A percentile compares a stretch with the other conserved stretches of the same genome.
phyloP scores from a whole-genome alignment of 2,329 filamentous ascomycete species.

The Calonectria pseudoreteaudii region DNA sequence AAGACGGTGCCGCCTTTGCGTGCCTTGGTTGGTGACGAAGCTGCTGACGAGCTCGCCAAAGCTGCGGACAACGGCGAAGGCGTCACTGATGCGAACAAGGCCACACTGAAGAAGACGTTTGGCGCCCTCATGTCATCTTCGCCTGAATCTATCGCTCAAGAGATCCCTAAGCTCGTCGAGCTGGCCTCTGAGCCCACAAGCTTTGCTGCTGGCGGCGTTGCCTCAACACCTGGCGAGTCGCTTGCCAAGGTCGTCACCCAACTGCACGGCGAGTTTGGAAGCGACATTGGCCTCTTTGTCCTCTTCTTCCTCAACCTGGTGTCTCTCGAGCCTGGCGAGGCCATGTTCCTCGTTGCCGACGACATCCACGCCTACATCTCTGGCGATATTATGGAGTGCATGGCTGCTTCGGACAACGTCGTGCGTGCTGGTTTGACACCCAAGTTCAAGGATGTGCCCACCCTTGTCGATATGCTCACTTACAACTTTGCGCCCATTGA shows the following conservation, averaged over 20 bases:
- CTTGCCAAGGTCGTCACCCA: conserved; percentile 82
- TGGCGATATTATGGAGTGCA: conserved; percentile 97
- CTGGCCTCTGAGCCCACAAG: conserved; percentile 74
- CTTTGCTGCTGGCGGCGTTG: conserved; percentile 81
- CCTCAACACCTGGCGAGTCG: conserved; percentile 75
- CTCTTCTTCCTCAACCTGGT: conserved; percentile 98
- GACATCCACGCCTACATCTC: conserved; percentile 97
- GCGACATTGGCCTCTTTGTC: conserved; percentile 93
- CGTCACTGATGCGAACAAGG: conserved; percentile 75
- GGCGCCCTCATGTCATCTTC: conserved; percentile 83
- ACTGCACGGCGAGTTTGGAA: conserved; percentile 85
- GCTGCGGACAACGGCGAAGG: conserved; percentile 58
- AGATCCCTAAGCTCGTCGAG: conserved; percentile 76
- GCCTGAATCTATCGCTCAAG: conserved; percentile 64
- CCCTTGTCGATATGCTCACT: conserved; percentile 89
- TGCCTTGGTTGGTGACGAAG: conserved; percentile 74
- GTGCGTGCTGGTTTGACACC: conserved; percentile 97
- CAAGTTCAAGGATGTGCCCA: conserved; percentile 97
- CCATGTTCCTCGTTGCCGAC: conserved; percentile 94
- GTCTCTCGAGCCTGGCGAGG: conserved; percentile 87
- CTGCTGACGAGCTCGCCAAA: conserved; percentile 66
- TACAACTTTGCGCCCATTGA: conserved; percentile 96
- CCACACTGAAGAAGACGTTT: conserved; percentile 80
- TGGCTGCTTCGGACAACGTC: conserved; percentile 99
- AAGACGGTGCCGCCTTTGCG: conserved; percentile 67